A percentile compares a stretch with the other conserved stretches of the same genome.
These are phyloP conservation scores for Wakefieldia striispora DNA, from an alignment of 768 basidiomycete genomes.

Conservation along the genomic window DNA sequence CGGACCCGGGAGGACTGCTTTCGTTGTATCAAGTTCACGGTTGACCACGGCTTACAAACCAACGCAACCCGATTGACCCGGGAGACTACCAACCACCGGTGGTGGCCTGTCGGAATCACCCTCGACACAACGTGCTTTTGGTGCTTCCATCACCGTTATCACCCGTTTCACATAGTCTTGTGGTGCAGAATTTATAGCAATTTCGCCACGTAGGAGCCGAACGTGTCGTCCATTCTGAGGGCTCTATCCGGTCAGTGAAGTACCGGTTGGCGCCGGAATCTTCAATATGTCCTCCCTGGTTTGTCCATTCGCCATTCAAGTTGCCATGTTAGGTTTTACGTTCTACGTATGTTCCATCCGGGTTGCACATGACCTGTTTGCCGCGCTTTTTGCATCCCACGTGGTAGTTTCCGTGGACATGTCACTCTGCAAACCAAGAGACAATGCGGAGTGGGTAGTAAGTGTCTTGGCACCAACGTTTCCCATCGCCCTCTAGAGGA, in stretches of 20 bases:
- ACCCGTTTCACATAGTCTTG: no score
- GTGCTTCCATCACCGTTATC: no score
- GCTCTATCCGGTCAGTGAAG: slow-evolving; percentile 1
- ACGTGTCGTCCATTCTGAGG: not conserved
- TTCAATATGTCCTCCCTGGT: slow-evolving; percentile 37
- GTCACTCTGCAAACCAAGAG: not conserved
- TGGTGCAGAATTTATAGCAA: no score
- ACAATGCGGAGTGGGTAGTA: slow-evolving; percentile 8
- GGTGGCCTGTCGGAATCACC: no score
- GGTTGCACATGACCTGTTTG: slow-evolving; percentile 44
- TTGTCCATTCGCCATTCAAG: slow-evolving; percentile 38
- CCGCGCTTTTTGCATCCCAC: slow-evolving; percentile 41
- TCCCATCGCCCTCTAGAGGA: not conserved
- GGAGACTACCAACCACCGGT: no score
- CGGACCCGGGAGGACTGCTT: no score
- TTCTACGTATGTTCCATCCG: slow-evolving; percentile 42
- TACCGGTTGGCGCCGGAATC: slow-evolving; percentile 31
- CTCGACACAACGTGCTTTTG: no score
- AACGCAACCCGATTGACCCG: no score
- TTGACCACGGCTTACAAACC: no score
- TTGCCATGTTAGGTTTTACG: no score
- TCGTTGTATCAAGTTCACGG: no score
- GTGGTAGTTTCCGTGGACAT: slow-evolving; percentile 27
- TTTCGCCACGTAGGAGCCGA: not conserved
- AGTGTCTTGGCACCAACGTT: not conserved